These are phyloP conservation scores for Primulina tabacum DNA, from an alignment of 257 asterid genomes.

Conservation along the genomic window DNA sequence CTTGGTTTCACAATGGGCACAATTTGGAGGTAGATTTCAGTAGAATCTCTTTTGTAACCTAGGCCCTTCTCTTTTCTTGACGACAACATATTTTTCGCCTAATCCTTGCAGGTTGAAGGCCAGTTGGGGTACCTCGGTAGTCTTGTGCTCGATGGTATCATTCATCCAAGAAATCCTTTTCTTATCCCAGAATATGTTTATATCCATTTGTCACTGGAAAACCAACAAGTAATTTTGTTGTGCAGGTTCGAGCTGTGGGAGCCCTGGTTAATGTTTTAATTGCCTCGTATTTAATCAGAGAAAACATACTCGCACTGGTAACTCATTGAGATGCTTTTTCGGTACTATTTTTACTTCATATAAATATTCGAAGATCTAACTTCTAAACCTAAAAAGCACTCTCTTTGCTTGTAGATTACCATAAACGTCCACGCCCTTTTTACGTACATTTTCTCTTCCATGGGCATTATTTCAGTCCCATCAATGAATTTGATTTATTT, in stretches of 20 bases:
- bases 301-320: conserved; percentile 90
- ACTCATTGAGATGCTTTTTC: conserved; percentile 11
- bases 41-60: neutral
- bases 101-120: conserved; percentile 56
- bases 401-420: conserved; percentile 53
- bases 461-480: conserved; percentile 68
- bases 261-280: conserved; percentile 74
- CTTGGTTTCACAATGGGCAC: conserved; percentile 90
- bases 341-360: neutral
- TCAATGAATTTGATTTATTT: conserved; percentile 69
- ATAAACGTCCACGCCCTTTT: conserved; percentile 77
- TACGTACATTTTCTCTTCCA: conserved; percentile 54
- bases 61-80: neutral
- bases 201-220: neutral
- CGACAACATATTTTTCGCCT: neutral
- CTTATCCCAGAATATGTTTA: conserved; percentile 16
- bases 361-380: neutral
- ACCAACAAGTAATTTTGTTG: conserved; percentile 19
- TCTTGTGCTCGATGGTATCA: conserved; percentile 69
- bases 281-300: conserved; percentile 83
- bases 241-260: conserved; percentile 87
- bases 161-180: conserved; percentile 30
- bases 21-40: conserved; percentile 70
- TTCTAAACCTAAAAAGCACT: conserved; percentile 5
- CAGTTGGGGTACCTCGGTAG: conserved; percentile 71